phyloP scores from a whole-genome alignment of 2,329 filamentous ascomycete species.

The Beauveria rudraprayagi region DNA sequence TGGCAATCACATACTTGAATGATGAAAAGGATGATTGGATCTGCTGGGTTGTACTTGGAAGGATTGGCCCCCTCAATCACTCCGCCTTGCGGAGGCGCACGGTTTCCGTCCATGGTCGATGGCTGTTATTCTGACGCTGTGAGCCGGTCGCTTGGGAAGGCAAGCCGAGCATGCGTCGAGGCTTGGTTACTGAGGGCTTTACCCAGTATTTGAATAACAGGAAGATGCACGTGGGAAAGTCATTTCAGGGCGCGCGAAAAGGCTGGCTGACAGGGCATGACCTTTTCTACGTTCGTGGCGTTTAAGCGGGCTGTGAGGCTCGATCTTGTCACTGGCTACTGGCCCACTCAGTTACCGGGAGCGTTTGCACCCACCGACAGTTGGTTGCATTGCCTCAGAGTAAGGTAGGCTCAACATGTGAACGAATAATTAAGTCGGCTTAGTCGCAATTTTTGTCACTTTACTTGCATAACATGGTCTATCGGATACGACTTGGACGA shows the following conservation, averaged over 20 bases:
- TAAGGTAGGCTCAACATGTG: too few species aligned
- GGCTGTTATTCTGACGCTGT: not conserved
- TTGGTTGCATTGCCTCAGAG: too few species aligned
- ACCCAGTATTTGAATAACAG: not conserved
- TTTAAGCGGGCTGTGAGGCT: slow-evolving; percentile 5
- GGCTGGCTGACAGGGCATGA: not conserved
- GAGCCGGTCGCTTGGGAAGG: not conserved
- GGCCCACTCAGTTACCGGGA: not conserved
- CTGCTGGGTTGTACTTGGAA: slow-evolving; percentile 57
- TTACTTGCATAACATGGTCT: not conserved
- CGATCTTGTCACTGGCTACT: not conserved
- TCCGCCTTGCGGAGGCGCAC: slow-evolving; percentile 40
- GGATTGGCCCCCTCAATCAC: slow-evolving; percentile 66
- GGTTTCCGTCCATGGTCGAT: not conserved
- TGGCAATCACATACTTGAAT: slow-evolving; percentile 48
- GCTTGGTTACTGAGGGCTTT: not conserved
- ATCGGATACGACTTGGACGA: not conserved
- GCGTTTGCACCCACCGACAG: too few species aligned
- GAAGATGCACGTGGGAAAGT: not conserved
- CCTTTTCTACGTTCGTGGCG: not conserved
- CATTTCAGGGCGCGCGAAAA: not conserved
- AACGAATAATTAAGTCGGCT: too few species aligned
- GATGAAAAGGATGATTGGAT: slow-evolving; percentile 69
- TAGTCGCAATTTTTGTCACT: too few species aligned
- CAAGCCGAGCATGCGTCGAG: not conserved